Evolutionary conservation across 371 early-diverging fungal genomes (phyloP).

Genomic region (Saksenaea oblongispora): DNA sequence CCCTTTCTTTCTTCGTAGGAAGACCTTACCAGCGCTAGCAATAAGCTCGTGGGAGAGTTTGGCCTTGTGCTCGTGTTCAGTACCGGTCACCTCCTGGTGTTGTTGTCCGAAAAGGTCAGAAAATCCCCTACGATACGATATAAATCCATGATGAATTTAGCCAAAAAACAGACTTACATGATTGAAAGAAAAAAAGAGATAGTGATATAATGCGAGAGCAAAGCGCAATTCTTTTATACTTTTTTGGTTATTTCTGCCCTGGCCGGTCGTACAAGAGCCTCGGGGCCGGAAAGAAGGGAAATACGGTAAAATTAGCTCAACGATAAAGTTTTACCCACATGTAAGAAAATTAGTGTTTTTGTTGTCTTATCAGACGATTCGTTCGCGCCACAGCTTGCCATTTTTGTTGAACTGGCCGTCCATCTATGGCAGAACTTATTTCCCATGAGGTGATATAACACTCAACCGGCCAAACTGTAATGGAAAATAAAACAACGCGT

Average conservation of each 20-base stretch:
- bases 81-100: slow-evolving; percentile 26
- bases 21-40: slow-evolving; percentile 50
- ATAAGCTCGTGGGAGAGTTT: slow-evolving; percentile 52
- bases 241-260: not conserved
- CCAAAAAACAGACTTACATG: not conserved
- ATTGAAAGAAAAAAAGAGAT: not conserved
- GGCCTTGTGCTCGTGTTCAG: slow-evolving; percentile 39
- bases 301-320: no score
- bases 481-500: no score
- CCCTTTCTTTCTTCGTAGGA: no score
- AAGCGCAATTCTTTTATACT: not conserved
- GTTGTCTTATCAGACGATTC: no score
- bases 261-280: not conserved
- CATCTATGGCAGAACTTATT: no score
- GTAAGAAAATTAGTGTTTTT: no score
- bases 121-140: slow-evolving; percentile 31
- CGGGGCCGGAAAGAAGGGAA: not conserved
- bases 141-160: not conserved
- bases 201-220: not conserved
- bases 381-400: no score
- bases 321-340: no score
- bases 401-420: no score
- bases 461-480: no score
- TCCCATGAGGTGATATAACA: no score
- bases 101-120: slow-evolving; percentile 30